These are phyloP conservation scores for Pontederia crassipes DNA, from an alignment of 176 grass and related monocot genomes.

Conservation along the genomic window DNA sequence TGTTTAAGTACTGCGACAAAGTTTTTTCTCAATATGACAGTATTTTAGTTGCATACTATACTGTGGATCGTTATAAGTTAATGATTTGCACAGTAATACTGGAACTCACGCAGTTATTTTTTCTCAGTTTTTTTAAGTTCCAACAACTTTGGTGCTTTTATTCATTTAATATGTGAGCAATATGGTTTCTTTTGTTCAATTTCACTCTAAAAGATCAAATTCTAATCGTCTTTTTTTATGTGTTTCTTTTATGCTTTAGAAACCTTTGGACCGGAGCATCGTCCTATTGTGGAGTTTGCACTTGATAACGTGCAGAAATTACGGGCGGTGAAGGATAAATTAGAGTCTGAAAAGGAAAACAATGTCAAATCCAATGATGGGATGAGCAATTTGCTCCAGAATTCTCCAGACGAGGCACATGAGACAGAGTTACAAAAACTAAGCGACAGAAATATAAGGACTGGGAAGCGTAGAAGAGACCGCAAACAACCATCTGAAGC, in stretches of 20 bases:
- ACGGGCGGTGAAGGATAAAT: constrained; percentile 41
- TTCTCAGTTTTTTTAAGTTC: too few relatives aligned
- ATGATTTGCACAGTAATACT: too few relatives aligned
- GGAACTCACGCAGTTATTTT: too few relatives aligned
- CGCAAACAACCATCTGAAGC: constrained; percentile 23
- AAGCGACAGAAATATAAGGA: constrained; percentile 27
- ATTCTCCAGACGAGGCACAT: constrained; percentile 9
- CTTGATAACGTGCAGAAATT: constrained; percentile 82
- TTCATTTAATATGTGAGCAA: too few relatives aligned
- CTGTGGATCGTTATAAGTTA: too few relatives aligned
- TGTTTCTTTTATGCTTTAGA: constrained; percentile 23
- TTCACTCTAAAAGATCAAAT: neutral
- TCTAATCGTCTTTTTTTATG: neutral
- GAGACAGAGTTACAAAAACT: constrained; percentile 12
- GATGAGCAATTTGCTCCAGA: constrained; percentile 19
- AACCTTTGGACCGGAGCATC: constrained; percentile 65
- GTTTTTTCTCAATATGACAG: too few relatives aligned
- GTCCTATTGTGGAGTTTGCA: constrained; percentile 86
- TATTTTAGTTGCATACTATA: too few relatives aligned
- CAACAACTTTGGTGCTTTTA: too few relatives aligned
- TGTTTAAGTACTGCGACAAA: too few relatives aligned
- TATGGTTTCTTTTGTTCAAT: neutral
- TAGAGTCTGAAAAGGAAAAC: constrained; percentile 17
- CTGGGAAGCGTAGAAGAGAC: constrained; percentile 29
- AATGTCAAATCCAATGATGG: constrained; percentile 15